These are phyloP conservation scores for Thuidium tamariscinum DNA, from an alignment of 225 moss, liverwort and hornwort species.

Conservation along the genomic window DNA sequence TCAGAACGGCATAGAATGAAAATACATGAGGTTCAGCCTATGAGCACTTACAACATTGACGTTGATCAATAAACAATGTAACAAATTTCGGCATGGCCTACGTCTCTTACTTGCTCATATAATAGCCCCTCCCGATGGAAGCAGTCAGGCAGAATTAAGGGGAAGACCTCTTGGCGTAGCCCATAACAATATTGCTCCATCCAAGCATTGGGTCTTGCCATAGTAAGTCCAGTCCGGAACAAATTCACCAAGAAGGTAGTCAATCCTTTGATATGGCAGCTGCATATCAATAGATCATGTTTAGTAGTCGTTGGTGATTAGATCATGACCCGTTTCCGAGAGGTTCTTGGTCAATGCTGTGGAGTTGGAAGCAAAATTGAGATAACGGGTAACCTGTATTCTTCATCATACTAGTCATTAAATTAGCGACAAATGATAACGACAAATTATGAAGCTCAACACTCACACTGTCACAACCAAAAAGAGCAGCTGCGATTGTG, in stretches of 20 bases:
- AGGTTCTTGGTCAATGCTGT: not conserved
- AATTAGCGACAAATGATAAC: not conserved
- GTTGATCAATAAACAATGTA: not conserved
- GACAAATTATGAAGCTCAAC: not conserved
- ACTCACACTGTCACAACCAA: not conserved
- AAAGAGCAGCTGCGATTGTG: not conserved
- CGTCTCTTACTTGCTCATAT: constrained; percentile 29
- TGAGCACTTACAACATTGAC: not conserved
- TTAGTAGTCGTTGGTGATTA: not conserved
- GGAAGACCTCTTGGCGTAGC: constrained; percentile 77
- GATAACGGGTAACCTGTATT: not conserved
- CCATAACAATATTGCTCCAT: constrained; percentile 79
- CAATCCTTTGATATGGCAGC: constrained; percentile 78
- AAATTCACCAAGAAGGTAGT: constrained; percentile 80
- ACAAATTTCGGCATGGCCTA: not conserved
- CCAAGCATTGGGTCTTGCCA: constrained; percentile 57
- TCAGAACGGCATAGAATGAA: not conserved
- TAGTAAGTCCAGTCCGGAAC: constrained; percentile 64
- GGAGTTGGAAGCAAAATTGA: not conserved
- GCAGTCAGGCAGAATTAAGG: constrained; percentile 34
- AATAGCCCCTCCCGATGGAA: constrained; percentile 27
- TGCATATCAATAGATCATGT: constrained; percentile 3
- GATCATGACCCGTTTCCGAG: not conserved
- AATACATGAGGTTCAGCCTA: not conserved
- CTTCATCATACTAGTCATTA: not conserved